phyloP scores from a whole-genome alignment of 192 early-diverging fungal species.

The Endogone sp. region DNA sequence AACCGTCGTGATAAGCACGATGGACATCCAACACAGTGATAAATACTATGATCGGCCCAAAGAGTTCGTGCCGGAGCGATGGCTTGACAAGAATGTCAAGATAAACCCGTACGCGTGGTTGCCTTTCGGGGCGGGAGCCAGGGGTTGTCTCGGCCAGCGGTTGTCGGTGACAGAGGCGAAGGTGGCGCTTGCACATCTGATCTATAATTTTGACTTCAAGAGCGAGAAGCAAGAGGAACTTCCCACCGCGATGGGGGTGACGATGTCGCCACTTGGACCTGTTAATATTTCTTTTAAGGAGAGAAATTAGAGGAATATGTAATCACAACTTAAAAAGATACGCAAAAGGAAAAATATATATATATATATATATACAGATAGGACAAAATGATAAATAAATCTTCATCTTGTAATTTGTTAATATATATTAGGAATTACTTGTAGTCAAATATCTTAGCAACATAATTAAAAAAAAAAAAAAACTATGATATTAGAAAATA shows the following conservation, averaged over 20 bases:
- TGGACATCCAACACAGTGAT: conserved; percentile 43
- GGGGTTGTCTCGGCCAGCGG: conserved; percentile 2
- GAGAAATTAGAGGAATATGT: too few species aligned
- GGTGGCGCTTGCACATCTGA: conserved; percentile 1
- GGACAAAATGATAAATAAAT: too few species aligned
- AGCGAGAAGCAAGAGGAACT: not conserved
- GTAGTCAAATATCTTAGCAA: too few species aligned
- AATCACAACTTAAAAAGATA: too few species aligned
- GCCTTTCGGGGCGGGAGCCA: conserved; percentile 1
- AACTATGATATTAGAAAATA: too few species aligned
- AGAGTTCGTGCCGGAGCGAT: conserved; percentile 46
- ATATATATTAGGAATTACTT: too few species aligned
- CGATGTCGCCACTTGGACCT: not conserved
- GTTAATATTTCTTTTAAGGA: not conserved
- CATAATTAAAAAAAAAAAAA: too few species aligned
- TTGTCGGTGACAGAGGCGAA: conserved; percentile 4
- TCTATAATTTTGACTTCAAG: not conserved
- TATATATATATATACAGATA: too few species aligned
- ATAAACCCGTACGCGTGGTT: not conserved
- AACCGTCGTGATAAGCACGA: conserved; percentile 44
- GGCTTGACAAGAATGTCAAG: conserved; percentile 9
- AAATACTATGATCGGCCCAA: conserved; percentile 37
- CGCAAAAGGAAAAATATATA: too few species aligned
- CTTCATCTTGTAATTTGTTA: too few species aligned
- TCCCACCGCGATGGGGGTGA: not conserved